Conservation (phyloP, 1,139 yeast genomes). For the Taphrina confusa region DNA sequence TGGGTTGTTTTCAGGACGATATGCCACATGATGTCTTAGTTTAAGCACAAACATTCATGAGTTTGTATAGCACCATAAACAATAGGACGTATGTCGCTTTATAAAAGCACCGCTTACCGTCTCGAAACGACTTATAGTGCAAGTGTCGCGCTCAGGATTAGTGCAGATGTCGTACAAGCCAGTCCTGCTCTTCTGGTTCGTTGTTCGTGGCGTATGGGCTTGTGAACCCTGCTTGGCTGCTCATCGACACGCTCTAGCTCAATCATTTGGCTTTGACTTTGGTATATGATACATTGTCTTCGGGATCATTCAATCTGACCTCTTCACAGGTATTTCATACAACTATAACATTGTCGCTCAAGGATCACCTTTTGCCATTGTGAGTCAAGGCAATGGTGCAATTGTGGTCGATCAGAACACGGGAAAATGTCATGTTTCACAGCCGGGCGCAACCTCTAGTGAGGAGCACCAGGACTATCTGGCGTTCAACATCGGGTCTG, state of each 20-base stretch:
- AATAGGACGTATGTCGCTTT: too few species aligned
- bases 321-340: not conserved
- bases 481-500: conserved; percentile 10
- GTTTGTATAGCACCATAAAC: too few species aligned
- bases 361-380: not conserved
- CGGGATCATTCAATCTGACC: not conserved
- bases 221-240: conserved; percentile 9
- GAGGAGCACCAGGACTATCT: not conserved
- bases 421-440: not conserved
- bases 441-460: not conserved
- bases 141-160: too few species aligned
- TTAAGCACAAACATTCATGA: too few species aligned
- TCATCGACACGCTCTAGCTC: conserved; percentile 4
- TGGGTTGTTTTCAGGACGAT: too few species aligned
- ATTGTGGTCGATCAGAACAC: conserved; percentile 3
- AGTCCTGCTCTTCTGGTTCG: too few species aligned
- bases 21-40: too few species aligned
- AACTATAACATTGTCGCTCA: conserved; percentile 15
- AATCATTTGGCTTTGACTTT: not conserved
- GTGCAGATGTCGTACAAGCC: too few species aligned
- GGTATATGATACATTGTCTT: not conserved
- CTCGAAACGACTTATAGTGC: too few species aligned
- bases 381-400: not conserved
- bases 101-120: too few species aligned
- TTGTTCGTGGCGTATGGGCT: not conserved